phyloP scores from a whole-genome alignment of 495 filamentous ascomycete species.

The Lasiosphaeria ovina region DNA sequence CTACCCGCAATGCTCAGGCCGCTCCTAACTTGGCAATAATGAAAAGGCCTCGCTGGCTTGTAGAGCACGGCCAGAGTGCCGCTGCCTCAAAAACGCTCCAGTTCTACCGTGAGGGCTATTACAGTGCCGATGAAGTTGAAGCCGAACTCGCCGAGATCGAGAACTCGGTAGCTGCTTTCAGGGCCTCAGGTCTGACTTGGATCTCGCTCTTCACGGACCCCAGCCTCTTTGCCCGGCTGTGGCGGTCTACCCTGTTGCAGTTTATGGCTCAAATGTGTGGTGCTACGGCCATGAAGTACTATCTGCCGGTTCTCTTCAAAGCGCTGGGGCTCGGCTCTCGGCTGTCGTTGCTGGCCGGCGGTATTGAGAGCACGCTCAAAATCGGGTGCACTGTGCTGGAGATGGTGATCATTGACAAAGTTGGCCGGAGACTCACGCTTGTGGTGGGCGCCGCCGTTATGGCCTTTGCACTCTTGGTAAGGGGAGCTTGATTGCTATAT shows the following conservation, averaged over 20 bases:
- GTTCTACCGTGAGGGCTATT: conserved; percentile 47
- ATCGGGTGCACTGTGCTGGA: conserved; percentile 51
- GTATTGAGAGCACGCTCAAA: conserved; percentile 52
- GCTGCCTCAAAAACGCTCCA: conserved; percentile 36
- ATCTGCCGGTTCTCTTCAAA: conserved; percentile 49
- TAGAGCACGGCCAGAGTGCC: conserved; percentile 41
- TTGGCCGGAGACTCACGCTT: conserved; percentile 45
- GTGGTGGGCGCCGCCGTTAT: conserved; percentile 44
- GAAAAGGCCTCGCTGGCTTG: conserved; percentile 47
- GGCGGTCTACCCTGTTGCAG: conserved; percentile 48
- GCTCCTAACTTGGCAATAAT: not conserved
- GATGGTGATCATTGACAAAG: conserved; percentile 49
- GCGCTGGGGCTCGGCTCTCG: conserved; percentile 44
- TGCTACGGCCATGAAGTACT: conserved; percentile 57
- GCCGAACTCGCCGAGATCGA: conserved; percentile 39
- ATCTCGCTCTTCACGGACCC: conserved; percentile 38
- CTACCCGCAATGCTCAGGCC: not conserved
- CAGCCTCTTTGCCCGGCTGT: conserved; percentile 41
- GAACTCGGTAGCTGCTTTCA: conserved; percentile 35
- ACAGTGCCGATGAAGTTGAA: conserved; percentile 33
- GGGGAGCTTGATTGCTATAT: conserved; percentile 9
- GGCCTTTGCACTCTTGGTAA: conserved; percentile 47
- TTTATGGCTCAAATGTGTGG: conserved; percentile 57
- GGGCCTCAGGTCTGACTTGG: conserved; percentile 34
- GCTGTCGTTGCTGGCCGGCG: conserved; percentile 46